Evolutionary conservation across 1,139 yeast genomes (phyloP), one percentile per base, ranked within the genome.

Genomic region (Nakaseomyces sp.): DNA sequence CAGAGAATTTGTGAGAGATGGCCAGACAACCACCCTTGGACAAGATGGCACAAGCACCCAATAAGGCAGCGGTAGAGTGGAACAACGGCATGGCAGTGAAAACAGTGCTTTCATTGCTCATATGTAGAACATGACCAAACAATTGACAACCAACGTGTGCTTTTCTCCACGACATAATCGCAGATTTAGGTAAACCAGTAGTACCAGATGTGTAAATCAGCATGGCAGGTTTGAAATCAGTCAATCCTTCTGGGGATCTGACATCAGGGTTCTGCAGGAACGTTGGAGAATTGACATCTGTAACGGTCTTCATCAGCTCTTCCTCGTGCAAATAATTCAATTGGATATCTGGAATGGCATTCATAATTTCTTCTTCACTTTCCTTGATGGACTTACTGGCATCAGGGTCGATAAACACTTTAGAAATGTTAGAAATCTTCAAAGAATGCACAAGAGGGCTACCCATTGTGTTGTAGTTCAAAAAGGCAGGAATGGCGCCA

Each of bases 81-180:
- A 89, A 91, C 50, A 91, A 68, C 0, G 98, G 97, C 97, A 91
- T 89, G 3, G 96, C 87, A 0, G 96, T 85, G 65, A 84, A 83
- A 6, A 87, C 80, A 9, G 74, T 76, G 18, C 85, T 78, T 3
- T 66, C 58, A 3, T 63, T 50, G n/a, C 67, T 64, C 52, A 87
- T 70, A 49, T 79, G 74, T 71, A 84, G 76, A 43, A 85, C 81
- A 50, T 73, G 72, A 1, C 88, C 87, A 61, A 86, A 87, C 35
- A 84, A 60, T 7, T 73, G 66, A 1, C 87, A 70, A 0, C 95
- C 95, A 69, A 83, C 70, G 3, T 62, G 57, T 3, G 83, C 74
- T 64, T 88, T 89, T 55, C 87, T 73, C 96, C 96, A 88, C 3
- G 94, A 81, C 79, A 89, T 82, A 49, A 86, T 81, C 4, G 95